These are phyloP conservation scores for Lentinula detonsa DNA, from an alignment of 768 basidiomycete species.

Conservation along the genomic window DNA sequence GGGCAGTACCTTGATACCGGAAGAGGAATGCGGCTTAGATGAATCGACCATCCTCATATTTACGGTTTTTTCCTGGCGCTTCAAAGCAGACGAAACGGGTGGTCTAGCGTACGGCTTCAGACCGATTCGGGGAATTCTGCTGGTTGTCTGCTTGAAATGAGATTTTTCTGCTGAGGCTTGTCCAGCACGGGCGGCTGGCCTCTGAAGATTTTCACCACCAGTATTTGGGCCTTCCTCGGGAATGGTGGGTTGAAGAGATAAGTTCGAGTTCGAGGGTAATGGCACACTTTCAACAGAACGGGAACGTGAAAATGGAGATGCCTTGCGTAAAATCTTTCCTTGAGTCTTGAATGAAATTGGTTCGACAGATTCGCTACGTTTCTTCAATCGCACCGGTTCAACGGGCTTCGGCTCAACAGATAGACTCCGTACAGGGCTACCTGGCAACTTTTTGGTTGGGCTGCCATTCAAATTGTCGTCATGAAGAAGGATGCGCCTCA, in stretches of 20 bases:
- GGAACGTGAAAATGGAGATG: neutral
- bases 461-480: constrained; percentile 25
- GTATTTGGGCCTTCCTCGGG: constrained; percentile 21
- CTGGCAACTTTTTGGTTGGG: constrained; percentile 22
- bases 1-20: neutral
- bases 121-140: constrained; percentile 58
- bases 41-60: constrained; percentile 14
- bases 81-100: constrained; percentile 5
- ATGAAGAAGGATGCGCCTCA: constrained; percentile 33
- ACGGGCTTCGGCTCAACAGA: constrained; percentile 29
- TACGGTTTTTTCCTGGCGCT: neutral
- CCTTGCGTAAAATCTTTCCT: neutral
- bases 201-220: constrained; percentile 7
- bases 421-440: constrained; percentile 23
- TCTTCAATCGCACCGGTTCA: neutral
- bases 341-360: constrained; percentile 7
- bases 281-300: neutral
- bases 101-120: constrained; percentile 53
- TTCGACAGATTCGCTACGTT: constrained; percentile 9
- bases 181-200: neutral
- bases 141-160: constrained; percentile 43
- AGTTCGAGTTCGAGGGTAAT: neutral
- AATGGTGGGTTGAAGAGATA: constrained; percentile 14
- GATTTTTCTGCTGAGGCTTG: constrained; percentile 28
- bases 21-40: neutral